Conservation (phyloP, 2,329 filamentous ascomycete species). For the Tympanopsis confertula region DNA sequence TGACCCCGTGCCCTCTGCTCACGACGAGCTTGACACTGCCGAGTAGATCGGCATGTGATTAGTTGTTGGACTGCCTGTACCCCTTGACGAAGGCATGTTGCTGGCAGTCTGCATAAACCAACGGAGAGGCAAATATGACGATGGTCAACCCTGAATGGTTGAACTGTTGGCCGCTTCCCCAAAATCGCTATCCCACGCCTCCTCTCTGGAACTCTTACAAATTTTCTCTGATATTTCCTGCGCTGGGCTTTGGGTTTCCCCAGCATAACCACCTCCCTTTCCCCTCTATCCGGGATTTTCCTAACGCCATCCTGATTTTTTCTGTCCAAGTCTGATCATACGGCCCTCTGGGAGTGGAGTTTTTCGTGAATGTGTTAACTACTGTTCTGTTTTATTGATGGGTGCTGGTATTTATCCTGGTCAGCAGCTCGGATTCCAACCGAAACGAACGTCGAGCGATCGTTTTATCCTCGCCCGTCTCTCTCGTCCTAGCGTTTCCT, state of each 20-base stretch:
- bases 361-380: not conserved
- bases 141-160: not conserved
- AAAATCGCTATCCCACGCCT: not conserved
- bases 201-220: not conserved
- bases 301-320: no score
- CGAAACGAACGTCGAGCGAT: slow-evolving; percentile 1
- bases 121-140: not conserved
- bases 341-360: no score
- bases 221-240: not conserved
- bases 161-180: not conserved
- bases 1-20: slow-evolving; percentile 70
- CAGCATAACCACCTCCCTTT: not conserved
- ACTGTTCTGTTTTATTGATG: not conserved
- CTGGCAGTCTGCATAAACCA: not conserved
- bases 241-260: not conserved
- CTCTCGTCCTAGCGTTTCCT: not conserved
- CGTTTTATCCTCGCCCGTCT: not conserved
- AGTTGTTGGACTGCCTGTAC: not conserved
- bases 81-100: not conserved
- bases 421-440: not conserved
- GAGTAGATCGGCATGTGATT: slow-evolving; percentile 39
- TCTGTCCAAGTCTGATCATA: no score
- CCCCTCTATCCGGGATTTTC: not conserved
- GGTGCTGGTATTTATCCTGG: slow-evolving; percentile 1
- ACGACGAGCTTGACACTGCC: slow-evolving; percentile 92